Evolutionary conservation across 192 early-diverging fungal species (phyloP), one percentile per base, ranked within the genome.

Genomic region (Entrophospora sp.): DNA sequence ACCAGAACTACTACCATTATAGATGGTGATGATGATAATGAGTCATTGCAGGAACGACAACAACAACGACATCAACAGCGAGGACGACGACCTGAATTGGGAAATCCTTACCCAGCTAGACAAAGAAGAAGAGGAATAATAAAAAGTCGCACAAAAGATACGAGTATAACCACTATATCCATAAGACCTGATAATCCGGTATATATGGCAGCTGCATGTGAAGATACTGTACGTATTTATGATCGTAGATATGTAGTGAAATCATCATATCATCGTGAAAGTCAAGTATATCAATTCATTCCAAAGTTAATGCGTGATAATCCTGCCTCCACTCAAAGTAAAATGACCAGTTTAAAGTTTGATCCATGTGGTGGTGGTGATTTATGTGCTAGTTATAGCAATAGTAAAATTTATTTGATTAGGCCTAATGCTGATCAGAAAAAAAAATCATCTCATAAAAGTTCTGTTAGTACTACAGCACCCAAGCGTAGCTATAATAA

Each of bases 141-240:
- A n/a, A n/a, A n/a, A 32, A 20, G 22, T 34, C 66, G 40, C 20
- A 4, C 37, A 1, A 8, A 44, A 38, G 61, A 61, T n/a, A 43
- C 70, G 24, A 67, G 75, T 7, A 37, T 75, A 27, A 74, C 77
- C 1, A 77, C 77, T n/a, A 79, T 81, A 12, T 64, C 72, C 7
- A 73, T 82, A 7, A 55, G 75, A 32, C 80, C 80, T 2, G 67
- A 75, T 24, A 56, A 68, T 24, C 75, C 74, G 12, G 56, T 64
- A 0, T 80, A 81, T 67, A 58, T 81, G 32, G 79, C 79, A 3
- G 70, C 81, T 45, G 80, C 72, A 0, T 73, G 80, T 52, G 36
- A 61, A 18, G 80, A 81, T 52, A 70, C 71, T 20, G 80, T 81
- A 1, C 48, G 80, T 12, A 73, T 81, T 28, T 81, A 72, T 30